Evolutionary conservation across 2,329 filamentous ascomycete genomes (phyloP).

Genomic region (Macrophomina pseudophaseolina): DNA sequence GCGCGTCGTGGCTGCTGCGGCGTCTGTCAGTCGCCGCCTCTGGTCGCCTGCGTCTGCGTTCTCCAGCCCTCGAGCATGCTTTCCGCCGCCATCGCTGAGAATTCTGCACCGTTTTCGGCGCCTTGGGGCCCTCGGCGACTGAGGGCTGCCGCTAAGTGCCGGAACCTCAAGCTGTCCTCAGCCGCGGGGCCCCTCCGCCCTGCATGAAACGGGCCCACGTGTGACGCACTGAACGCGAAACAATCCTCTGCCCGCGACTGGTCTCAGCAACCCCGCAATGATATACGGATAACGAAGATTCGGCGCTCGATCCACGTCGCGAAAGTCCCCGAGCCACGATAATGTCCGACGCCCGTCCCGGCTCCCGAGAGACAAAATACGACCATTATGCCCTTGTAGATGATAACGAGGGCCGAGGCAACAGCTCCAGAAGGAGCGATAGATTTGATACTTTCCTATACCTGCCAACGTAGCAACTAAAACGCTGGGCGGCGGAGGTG

Average conservation of each 20-base stretch:
- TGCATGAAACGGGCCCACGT: slow-evolving; percentile 11
- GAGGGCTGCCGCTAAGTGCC: background rate
- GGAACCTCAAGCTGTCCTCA: background rate
- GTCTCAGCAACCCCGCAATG: background rate
- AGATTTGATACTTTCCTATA: background rate
- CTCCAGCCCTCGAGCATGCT: background rate
- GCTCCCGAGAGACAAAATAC: background rate
- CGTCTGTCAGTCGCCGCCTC: background rate
- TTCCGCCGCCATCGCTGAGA: background rate
- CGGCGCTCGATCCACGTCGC: background rate
- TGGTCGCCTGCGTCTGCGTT: background rate
- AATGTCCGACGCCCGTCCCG: background rate
- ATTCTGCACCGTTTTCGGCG: slow-evolving; percentile 19
- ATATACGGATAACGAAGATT: background rate
- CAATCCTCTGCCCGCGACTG: background rate
- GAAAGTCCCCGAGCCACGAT: slow-evolving; percentile 10
- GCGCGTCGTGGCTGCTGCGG: background rate
- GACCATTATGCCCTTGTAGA: background rate
- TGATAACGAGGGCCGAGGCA: background rate
- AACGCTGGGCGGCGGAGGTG: background rate
- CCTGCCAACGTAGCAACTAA: background rate
- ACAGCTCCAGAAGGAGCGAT: background rate
- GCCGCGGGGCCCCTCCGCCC: background rate
- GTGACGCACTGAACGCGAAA: slow-evolving; percentile 8
- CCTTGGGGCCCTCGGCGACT: slow-evolving; percentile 1